These are phyloP conservation scores for Cenchrus americanus DNA, from an alignment of 176 grass and related monocot species.

Conservation along the genomic window DNA sequence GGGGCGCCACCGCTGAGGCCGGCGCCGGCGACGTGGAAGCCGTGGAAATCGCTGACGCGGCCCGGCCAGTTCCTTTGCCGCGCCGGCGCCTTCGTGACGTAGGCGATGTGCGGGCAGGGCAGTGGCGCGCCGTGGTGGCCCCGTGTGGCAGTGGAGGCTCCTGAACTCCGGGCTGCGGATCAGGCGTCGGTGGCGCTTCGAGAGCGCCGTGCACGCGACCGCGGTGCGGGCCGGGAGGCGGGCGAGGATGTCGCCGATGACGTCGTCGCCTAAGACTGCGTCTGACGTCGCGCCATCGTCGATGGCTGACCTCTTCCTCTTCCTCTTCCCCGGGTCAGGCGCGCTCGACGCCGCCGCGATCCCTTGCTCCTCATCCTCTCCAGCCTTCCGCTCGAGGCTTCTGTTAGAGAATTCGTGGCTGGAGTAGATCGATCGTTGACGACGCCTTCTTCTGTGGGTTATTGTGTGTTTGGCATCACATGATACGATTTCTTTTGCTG, in stretches of 20 bases:
- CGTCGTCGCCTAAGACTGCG: background rate
- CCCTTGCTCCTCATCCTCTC: conserved; percentile 14
- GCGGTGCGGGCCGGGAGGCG: background rate
- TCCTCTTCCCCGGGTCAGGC: no score
- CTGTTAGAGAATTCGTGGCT: background rate
- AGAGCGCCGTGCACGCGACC: background rate
- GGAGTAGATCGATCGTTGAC: background rate
- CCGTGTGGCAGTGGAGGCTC: conserved; percentile 25
- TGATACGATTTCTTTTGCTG: no score
- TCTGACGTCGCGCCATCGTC: background rate
- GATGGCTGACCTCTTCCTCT: background rate
- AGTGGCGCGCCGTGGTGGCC: conserved; percentile 2
- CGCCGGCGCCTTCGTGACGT: background rate
- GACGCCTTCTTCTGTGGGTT: no score
- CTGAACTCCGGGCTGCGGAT: background rate
- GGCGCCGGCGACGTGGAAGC: conserved; percentile 8
- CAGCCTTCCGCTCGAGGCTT: background rate
- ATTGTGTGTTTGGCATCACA: no score
- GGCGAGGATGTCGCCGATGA: background rate
- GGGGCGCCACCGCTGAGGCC: background rate
- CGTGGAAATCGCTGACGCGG: background rate
- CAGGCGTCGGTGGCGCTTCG: background rate
- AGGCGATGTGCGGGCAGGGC: background rate
- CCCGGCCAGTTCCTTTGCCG: background rate
- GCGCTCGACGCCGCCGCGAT: conserved; percentile 52